Conservation (phyloP, 2,329 filamentous ascomycete species). For the Trichoderma sp. region DNA sequence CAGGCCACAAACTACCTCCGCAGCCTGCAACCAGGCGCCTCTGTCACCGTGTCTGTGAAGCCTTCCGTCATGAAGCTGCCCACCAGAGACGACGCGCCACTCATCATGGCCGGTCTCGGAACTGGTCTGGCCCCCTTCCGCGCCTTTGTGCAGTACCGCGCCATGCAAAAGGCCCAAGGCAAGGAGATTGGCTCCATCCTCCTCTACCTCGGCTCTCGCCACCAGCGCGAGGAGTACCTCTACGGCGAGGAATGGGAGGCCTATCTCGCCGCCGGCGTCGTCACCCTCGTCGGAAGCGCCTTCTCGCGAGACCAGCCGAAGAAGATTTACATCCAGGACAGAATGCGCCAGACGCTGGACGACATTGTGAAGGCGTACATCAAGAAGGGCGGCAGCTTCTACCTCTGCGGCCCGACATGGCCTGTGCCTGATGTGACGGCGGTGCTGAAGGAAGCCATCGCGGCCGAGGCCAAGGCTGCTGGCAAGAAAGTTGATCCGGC, state of each 20-base stretch:
- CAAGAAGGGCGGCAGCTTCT: conserved; percentile 86
- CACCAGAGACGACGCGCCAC: conserved; percentile 78
- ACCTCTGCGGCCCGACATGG: conserved; percentile 97
- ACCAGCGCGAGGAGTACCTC: conserved; percentile 97
- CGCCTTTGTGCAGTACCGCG: conserved; percentile 96
- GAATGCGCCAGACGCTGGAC: conserved; percentile 85
- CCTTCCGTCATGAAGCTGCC: conserved; percentile 99
- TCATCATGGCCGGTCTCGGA: conserved; percentile 99
- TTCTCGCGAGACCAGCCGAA: conserved; percentile 96
- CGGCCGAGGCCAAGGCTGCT: conserved; percentile 67
- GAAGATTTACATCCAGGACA: conserved; percentile 99
- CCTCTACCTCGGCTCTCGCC: conserved; percentile 93
- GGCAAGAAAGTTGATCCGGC: conserved; percentile 81
- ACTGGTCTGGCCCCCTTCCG: conserved; percentile 99
- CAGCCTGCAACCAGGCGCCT: conserved; percentile 71
- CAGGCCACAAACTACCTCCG: conserved; percentile 92
- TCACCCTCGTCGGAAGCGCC: conserved; percentile 88
- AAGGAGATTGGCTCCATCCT: conserved; percentile 92
- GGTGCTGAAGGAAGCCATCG: conserved; percentile 91
- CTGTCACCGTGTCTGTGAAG: conserved; percentile 92
- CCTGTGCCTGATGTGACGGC: conserved; percentile 95
- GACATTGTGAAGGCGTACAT: conserved; percentile 88
- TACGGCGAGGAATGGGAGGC: conserved; percentile 99
- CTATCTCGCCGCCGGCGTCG: conserved; percentile 91
- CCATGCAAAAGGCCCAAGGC: conserved; percentile 96